Evolutionary conservation across 2,329 filamentous ascomycete genomes (phyloP), one percentile per base, ranked within the genome.

Genomic region (Sporothrix inflata): DNA sequence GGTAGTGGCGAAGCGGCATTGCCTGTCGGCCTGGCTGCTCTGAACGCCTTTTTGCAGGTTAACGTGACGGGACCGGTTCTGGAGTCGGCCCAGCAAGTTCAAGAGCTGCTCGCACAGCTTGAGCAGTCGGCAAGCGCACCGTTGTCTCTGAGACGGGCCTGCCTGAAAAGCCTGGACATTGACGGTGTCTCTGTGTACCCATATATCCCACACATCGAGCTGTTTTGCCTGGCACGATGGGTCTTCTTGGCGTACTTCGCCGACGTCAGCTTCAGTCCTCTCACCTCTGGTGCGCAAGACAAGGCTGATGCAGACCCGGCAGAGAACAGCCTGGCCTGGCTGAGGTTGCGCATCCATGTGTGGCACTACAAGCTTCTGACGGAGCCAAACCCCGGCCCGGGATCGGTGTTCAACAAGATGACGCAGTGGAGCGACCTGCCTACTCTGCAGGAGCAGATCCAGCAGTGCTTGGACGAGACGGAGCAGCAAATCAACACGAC

Each of bases 101-200:
- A 82, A 42, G 73, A 74, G 1, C 75, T 81, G 4, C 83, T 87
- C 70, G 76, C 55, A 11, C 74, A 27, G 74, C 30, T 19, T 51
- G 73, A 40, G 51, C 65, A 53, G 34, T 16, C 21, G 5, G 63
- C 30, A 21, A 40, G 21, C 72, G 86, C 0, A 81, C 81, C 57
- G 14, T 2, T 27, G 6, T 78, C 80, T 0, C 77, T 90, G 19
- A 84, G 87, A 71, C 85, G 85, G 74, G 81, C 85, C n/a, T 89
- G 94, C 69, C 83, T 97, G n/a, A 82, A 82, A 2, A 88, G 88
- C 19, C 85, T 98, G 9, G 89, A 91, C 30, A 86, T 94, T 0
- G 96, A 99, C 79, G 96, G 96, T 12, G 91, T 97, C 61, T 91
- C 92, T 0, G 91, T 92, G 0, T 99, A 98, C 81, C 89, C 91